Percentiles rank a stretch among this genome's conserved stretches.
phyloP scores from a whole-genome alignment of 2,329 filamentous ascomycete species.

The Lomentospora prolificans region DNA sequence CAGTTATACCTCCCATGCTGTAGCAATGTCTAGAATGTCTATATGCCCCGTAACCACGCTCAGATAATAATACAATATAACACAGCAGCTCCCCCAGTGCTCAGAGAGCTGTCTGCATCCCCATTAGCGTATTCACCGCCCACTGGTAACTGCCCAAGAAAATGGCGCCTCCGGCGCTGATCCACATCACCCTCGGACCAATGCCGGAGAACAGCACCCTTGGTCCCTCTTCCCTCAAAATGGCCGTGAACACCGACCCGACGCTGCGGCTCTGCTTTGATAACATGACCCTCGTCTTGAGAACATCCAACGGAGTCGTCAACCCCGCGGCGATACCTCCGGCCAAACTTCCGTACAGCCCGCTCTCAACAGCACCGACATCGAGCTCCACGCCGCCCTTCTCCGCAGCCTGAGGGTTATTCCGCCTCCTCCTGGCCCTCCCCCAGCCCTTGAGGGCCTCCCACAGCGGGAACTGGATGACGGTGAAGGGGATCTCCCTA shows the following conservation, averaged over 20 bases:
- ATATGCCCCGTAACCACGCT: not conserved
- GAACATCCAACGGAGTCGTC: constrained; percentile 88
- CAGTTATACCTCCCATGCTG: not conserved
- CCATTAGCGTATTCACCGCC: constrained; percentile 60
- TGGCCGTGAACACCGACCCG: constrained; percentile 48
- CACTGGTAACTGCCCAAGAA: constrained; percentile 92
- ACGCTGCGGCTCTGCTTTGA: constrained; percentile 50
- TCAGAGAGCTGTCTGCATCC: not conserved
- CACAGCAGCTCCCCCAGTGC: not conserved
- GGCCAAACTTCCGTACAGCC: constrained; percentile 70
- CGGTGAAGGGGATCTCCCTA: constrained; percentile 92
- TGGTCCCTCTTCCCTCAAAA: constrained; percentile 54
- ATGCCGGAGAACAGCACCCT: constrained; percentile 65
- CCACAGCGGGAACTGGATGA: constrained; percentile 97
- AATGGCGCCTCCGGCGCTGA: constrained; percentile 85
- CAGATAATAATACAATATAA: constrained; percentile 2
- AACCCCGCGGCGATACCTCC: constrained; percentile 78
- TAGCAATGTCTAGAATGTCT: not conserved
- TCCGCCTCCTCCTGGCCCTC: constrained; percentile 26
- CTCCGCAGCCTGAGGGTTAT: constrained; percentile 7
- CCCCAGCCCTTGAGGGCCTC: constrained; percentile 77
- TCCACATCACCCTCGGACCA: constrained; percentile 85
- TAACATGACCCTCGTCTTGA: constrained; percentile 96
- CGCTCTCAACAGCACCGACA: constrained; percentile 68
- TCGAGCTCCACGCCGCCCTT: constrained; percentile 19